Base-by-base conservation (phyloP, 169 alveolate species). In the Cryptosporidium muris region DNA sequence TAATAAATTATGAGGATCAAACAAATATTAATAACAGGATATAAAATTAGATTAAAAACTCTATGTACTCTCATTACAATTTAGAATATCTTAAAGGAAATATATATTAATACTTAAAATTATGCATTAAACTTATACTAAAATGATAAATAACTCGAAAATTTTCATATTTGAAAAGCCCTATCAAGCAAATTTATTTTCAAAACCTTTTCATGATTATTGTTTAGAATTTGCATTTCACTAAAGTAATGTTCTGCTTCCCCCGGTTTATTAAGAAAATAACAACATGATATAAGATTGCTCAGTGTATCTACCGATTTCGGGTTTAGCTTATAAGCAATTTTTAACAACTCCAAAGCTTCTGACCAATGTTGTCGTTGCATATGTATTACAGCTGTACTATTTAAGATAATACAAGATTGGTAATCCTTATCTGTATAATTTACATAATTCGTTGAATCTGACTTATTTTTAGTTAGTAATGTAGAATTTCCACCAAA, bases 311-410 rank as follows among this genome's bases (percentile, higher is more conserved):
- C 63, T 58, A 43, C 64, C 40, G 51, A 74, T 48, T 58, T 74
- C 1, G 85, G 85, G 25, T 74, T 63, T 0, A 74, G 54, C n/a
- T 56, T 42, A 60, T 74, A 74, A 25, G 85, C 85, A 42, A 58
- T 74, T 43, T 54, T 45, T 4, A 74, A 48, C 43, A 60, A 36
- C 42, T 74, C 85, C 43, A 58, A 74, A 49, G 85, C 85, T 3
- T 74, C 85, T 25, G 11, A 58, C 66, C 66, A 74, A 40, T 74
- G 85, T 45, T 60, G 67, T 58, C 85, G 40, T 48, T 74, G 85
- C 85, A 74, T 74, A 60, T 74, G 85, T 25, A 74, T 58, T 9
- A 60, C 68, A 56, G 85, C 54, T 25, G 49, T 74, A 2, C 85
- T 63, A 47, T 74, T 74, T 45, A 74, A 60, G 12, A 74, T 74